Conservation (phyloP, 768 basidiomycete genomes). For the Leccinum truebloodii region DNA sequence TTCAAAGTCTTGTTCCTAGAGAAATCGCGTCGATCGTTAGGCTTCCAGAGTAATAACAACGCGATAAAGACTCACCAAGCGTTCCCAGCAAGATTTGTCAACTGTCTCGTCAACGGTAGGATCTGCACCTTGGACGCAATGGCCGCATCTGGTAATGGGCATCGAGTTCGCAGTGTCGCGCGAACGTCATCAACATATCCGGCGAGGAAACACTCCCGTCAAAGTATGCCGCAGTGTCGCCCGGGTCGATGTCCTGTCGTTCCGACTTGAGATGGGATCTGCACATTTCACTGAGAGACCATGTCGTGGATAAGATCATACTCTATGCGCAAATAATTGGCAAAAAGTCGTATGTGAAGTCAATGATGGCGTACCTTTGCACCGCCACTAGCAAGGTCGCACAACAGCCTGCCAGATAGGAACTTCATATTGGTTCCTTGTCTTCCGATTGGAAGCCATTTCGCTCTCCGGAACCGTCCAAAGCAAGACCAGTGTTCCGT, state of each 20-base stretch:
- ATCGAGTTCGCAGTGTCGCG: conserved; percentile 93
- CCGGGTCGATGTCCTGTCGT: conserved; percentile 93
- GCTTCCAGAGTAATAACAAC: not conserved
- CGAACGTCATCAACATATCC: conserved; percentile 80
- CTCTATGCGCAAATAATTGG: conserved; percentile 47
- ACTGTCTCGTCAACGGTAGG: conserved; percentile 86
- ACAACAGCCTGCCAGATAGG: conserved; percentile 81
- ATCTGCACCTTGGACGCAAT: conserved; percentile 94
- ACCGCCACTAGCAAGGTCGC: conserved; percentile 92
- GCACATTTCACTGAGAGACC: conserved; percentile 98
- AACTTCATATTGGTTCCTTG: conserved; percentile 85
- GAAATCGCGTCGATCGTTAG: not conserved
- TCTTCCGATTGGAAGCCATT: conserved; percentile 78
- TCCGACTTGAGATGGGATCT: conserved; percentile 82
- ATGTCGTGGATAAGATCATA: conserved; percentile 97
- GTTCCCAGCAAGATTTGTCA: conserved; percentile 96
- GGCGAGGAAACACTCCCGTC: conserved; percentile 80
- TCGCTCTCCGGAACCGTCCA: conserved; percentile 82
- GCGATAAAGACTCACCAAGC: conserved; percentile 66
- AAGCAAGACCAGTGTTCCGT: conserved; percentile 93
- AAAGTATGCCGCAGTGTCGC: conserved; percentile 89
- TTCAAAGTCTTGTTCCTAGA: conserved; percentile 94
- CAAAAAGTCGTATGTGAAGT: not conserved
- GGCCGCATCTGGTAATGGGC: conserved; percentile 94
- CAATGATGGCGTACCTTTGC: conserved; percentile 64